A percentile compares a stretch with the other conserved stretches of the same genome.
phyloP scores from a whole-genome alignment of 2,329 filamentous ascomycete genomes.

The Fusarium sterilihyphosum region DNA sequence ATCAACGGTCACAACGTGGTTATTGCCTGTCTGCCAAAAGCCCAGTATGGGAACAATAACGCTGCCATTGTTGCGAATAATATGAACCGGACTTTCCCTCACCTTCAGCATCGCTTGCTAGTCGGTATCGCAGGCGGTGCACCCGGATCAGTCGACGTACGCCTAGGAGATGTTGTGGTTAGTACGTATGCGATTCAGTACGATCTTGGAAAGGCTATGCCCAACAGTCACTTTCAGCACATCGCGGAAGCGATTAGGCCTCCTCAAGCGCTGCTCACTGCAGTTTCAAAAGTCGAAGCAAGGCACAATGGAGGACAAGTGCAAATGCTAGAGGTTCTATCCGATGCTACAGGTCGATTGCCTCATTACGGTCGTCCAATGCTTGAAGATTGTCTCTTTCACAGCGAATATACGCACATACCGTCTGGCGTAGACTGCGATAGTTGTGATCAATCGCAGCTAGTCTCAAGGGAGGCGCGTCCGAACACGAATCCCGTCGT shows the following conservation, averaged over 20 bases:
- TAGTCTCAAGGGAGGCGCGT: background rate
- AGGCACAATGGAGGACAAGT: background rate
- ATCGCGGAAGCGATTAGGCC: background rate
- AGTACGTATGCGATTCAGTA: slow-evolving; percentile 40
- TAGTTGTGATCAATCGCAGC: background rate
- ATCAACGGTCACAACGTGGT: slow-evolving; percentile 40
- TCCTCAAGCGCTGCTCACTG: background rate
- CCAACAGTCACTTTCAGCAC: background rate
- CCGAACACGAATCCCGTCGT: rapidly evolving
- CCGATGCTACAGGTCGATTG: background rate
- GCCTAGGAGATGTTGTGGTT: slow-evolving; percentile 42
- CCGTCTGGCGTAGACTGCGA: background rate
- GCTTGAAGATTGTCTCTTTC: slow-evolving; percentile 3
- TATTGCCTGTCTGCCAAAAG: slow-evolving; percentile 37
- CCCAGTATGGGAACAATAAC: slow-evolving; percentile 33
- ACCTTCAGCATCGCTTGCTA: slow-evolving; percentile 14
- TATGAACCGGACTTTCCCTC: slow-evolving; percentile 53
- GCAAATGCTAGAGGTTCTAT: background rate
- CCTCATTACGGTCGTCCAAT: background rate
- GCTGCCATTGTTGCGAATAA: slow-evolving; percentile 39
- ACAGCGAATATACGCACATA: rapidly evolving
- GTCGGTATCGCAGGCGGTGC: slow-evolving; percentile 41
- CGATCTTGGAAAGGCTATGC: slow-evolving; percentile 37
- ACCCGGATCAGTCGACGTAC: slow-evolving; percentile 20
- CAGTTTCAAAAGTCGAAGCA: slow-evolving; percentile 11